These are phyloP conservation scores for Boletus eberwhitei DNA, from an alignment of 768 basidiomycete genomes.

Conservation along the genomic window DNA sequence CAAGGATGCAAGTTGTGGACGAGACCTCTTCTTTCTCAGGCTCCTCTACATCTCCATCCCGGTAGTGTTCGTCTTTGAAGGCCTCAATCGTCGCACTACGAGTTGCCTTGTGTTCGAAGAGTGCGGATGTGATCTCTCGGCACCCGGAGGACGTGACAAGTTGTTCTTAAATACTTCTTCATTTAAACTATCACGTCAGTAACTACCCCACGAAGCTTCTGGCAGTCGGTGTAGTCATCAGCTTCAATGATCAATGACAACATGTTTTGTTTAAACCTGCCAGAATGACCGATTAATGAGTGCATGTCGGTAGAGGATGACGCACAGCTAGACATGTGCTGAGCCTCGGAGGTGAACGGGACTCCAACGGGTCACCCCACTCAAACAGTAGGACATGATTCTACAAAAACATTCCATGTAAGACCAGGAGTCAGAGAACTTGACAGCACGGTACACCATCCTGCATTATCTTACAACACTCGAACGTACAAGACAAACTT, in stretches of 20 bases:
- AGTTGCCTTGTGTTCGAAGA: slow-evolving; percentile 39
- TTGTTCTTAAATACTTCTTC: slow-evolving; percentile 26
- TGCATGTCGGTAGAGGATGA: neutral
- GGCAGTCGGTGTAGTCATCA: slow-evolving; percentile 33
- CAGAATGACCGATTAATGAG: neutral
- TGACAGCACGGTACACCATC: neutral
- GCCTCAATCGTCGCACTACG: slow-evolving; percentile 33
- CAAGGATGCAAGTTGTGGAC: too few species aligned
- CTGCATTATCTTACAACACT: neutral
- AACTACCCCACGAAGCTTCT: slow-evolving; percentile 19
- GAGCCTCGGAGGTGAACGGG: too few species aligned
- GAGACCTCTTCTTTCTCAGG: too few species aligned
- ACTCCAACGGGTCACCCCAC: too few species aligned
- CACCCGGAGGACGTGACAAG: slow-evolving; percentile 25
- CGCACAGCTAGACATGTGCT: neutral
- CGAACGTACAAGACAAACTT: neutral
- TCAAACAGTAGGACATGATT: too few species aligned
- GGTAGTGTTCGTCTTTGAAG: neutral
- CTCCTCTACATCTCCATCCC: too few species aligned
- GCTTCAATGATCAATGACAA: slow-evolving; percentile 46
- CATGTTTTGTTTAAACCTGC: neutral
- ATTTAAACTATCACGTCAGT: too few species aligned
- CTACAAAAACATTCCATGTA: too few species aligned
- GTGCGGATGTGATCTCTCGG: slow-evolving; percentile 32
- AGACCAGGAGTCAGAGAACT: neutral